Evolutionary conservation across 108 stramenopile genomes (phyloP).

Genomic region (Skeletonema potamos): DNA sequence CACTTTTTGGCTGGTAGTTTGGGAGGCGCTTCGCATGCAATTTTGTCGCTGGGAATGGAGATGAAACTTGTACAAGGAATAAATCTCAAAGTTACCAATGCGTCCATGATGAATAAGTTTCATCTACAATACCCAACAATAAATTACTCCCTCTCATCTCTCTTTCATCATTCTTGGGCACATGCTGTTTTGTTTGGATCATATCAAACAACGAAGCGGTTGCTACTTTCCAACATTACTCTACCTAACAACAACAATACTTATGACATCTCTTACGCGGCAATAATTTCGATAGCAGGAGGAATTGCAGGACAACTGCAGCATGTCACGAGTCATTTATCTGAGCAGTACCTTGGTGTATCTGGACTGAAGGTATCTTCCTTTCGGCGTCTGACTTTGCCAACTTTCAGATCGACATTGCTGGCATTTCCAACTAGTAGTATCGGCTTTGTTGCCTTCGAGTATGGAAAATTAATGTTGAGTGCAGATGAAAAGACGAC

Average conservation of each 20-base stretch:
- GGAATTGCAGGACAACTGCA: constrained; percentile 68
- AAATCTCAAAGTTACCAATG: neutral
- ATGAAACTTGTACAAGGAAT: constrained; percentile 12
- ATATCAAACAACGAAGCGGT: constrained; percentile 61
- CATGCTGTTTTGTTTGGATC: constrained; percentile 70
- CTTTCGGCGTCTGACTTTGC: constrained; percentile 8
- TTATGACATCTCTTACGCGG: neutral
- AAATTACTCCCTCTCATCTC: constrained; percentile 12
- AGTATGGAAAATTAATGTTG: constrained; percentile 59
- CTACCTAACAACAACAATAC: constrained; percentile 1
- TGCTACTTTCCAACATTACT: constrained; percentile 1
- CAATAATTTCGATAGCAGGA: constrained; percentile 58
- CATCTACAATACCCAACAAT: constrained; percentile 14
- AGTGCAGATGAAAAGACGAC: neutral
- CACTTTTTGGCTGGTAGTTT: constrained; percentile 56
- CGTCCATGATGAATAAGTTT: neutral
- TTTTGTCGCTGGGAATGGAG: constrained; percentile 32
- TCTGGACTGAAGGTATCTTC: neutral
- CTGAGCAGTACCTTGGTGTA: constrained; percentile 47
- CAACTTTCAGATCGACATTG: constrained; percentile 41
- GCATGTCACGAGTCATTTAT: constrained; percentile 55
- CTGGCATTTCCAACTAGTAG: constrained; percentile 62
- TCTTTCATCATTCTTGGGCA: constrained; percentile 58
- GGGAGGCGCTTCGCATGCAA: constrained; percentile 52
- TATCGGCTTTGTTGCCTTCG: constrained; percentile 75